These are phyloP conservation scores for Microsporum ferrugineum DNA, from an alignment of 2,329 filamentous ascomycete genomes.

Conservation along the genomic window DNA sequence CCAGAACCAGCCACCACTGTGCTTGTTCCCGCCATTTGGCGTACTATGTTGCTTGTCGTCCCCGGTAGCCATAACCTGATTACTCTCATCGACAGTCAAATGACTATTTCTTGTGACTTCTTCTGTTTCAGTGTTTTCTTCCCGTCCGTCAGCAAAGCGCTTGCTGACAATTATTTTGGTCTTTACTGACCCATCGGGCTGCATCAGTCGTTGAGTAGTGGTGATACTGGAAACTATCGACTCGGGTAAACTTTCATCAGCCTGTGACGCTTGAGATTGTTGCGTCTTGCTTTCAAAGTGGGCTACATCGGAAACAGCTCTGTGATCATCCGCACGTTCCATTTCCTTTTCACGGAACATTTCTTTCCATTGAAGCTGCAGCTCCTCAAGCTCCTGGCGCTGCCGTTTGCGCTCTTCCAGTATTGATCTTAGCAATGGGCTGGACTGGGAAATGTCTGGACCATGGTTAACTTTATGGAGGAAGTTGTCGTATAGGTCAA, in stretches of 20 bases:
- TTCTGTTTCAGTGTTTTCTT: conserved; percentile 45
- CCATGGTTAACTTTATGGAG: conserved; percentile 29
- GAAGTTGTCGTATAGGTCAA: conserved; percentile 44
- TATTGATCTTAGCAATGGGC: conserved; percentile 27
- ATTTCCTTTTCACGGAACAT: conserved; percentile 12
- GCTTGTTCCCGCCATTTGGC: not conserved
- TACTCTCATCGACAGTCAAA: not conserved
- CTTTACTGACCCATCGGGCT: conserved; percentile 47
- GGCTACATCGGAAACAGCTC: not conserved
- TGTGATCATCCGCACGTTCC: conserved; percentile 3
- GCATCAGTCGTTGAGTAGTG: conserved; percentile 44
- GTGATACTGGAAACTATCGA: conserved; percentile 45
- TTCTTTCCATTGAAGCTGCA: conserved; percentile 9
- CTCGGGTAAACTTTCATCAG: not conserved
- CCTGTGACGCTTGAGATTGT: not conserved
- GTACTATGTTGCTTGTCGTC: not conserved
- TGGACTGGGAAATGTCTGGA: conserved; percentile 23
- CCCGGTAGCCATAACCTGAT: not conserved
- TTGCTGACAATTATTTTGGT: conserved; percentile 48
- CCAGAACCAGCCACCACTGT: conserved; percentile 29
- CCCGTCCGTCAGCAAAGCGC: conserved; percentile 48
- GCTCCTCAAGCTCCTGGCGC: conserved; percentile 17
- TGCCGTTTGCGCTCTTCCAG: conserved; percentile 23
- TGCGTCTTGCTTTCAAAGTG: not conserved
- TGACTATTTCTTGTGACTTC: conserved; percentile 8